Evolutionary conservation across 805 yeast species (phyloP), one percentile per base, ranked within the genome.

Genomic region (Cyberlindnera americana): DNA sequence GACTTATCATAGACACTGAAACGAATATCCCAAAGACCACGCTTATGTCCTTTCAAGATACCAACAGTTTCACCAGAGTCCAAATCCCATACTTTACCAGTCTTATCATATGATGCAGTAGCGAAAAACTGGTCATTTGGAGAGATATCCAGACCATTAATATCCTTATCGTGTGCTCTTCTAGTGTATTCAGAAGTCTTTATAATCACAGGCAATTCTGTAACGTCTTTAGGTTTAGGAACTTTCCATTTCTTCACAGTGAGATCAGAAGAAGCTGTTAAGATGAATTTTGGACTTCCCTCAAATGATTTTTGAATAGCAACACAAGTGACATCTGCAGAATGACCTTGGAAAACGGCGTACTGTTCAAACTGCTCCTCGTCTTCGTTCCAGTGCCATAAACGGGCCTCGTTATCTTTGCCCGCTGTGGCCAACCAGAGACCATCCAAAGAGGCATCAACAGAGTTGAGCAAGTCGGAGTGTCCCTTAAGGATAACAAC

Each of bases 131-230:
- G 83, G 61, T 91, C 95, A 56, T 89, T 87, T 14, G 96, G 95
- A n/a, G 97, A 74, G 4, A 93, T 70, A 48, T 89, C 96, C 38
- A 93, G 66, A 3, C 91, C 75, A 55, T 93, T 95, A 44, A 93
- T 93, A 61, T 93, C 96, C 60, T 91, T 93, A 40, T 93, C 98
- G 60, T 93, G 99, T 2, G 97, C 98, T 56, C 90, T 78, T 69
- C 96, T 78, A 0, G 99, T 93, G 61, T 83, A 93, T 39, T 81
- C 88, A 3, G 96, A 84, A 2, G 71, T 66, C 51, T 72, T 78
- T 6, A 85, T 70, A 4, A 56, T 40, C 13, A 57, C 50, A 4
- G 64, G 52, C 5, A 52, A 50, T 15, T 53, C 49, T 12, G 37
- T 37, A 25, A 37, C 46, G 53, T 79, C 74, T 51, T 78, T 73